Base-by-base conservation (phyloP, 2,329 filamentous ascomycete species). In the Basipetospora chlamydospora region DNA sequence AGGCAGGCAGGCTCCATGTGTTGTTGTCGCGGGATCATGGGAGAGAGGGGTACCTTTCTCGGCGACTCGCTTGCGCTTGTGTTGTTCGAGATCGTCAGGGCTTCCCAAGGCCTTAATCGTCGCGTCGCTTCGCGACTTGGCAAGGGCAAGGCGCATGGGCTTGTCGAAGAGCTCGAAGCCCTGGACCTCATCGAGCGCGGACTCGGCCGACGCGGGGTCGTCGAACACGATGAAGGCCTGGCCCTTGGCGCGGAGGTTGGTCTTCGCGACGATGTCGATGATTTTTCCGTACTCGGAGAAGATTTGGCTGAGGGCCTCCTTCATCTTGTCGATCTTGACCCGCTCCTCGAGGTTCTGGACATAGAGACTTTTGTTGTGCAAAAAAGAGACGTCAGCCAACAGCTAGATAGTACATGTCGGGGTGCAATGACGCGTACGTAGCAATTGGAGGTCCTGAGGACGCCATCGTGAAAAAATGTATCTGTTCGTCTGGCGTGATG, bases 141-240 rank as follows among this genome's bases (percentile, higher is more conserved):
- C 90, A 50, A 85, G 77, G 12, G 84, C 79, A 23, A 95, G 58
- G 41, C 77, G 71, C 78, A 98, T 92, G 1, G 81, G 78, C 61
- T 95, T 93, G 34, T 82, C 85, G 49, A 93, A 93, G 4, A 98
- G 63, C 47, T 92, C 82, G 56, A 98, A 98, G 7, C 85, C 88
- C 49, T 95, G 81, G 43, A 92, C 68, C 47, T 93, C 84, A 35
- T 93, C 83, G 43, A 95, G 80, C 13, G 90, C 88, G 43, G 75
- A 70, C 36, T 71, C 64, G 3, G 87, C 87, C n/a, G 77, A 73
- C 38, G 86, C 80, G n/a, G 79, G 64, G 42, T 66, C 71, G 48
- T 92, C 85, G 54, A 86, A 96, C 31, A 96, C 86, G 34, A 98
- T 63, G 53, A 98, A 98, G 1, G 90, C 90, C 60, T 98, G 90